Percentiles rank a stretch among this genome's conserved stretches.
Conservation (phyloP, 345 rosid genomes). For the Salix exigua region DNA sequence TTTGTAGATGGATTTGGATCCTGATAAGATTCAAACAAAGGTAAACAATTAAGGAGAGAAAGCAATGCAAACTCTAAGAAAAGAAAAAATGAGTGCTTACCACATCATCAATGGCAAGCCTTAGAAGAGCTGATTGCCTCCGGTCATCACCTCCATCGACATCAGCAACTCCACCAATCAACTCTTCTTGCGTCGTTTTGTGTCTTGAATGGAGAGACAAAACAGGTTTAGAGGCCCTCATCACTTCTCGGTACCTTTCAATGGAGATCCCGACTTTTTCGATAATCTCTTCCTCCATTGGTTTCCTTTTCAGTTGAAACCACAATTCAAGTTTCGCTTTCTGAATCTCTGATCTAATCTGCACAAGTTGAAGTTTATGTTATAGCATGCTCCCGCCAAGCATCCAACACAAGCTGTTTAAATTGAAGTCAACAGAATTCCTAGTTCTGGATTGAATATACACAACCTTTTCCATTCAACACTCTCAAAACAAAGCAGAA, state of each 20-base stretch:
- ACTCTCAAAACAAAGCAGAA: background rate
- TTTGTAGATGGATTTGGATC: background rate
- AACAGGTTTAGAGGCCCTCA: slow-evolving; percentile 68
- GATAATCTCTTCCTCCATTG: slow-evolving; percentile 68
- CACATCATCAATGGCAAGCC: slow-evolving; percentile 98
- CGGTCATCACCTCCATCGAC: slow-evolving; percentile 57
- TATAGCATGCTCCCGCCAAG: background rate
- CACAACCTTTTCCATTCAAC: background rate
- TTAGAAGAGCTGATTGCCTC: slow-evolving; percentile 76
- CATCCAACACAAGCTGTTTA: background rate
- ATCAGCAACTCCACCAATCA: slow-evolving; percentile 68
- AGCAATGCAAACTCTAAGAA: background rate
- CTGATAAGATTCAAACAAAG: background rate
- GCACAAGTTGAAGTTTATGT: slow-evolving; percentile 17
- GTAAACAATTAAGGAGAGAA: background rate
- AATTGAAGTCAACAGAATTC: background rate
- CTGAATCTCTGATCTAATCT: slow-evolving; percentile 80
- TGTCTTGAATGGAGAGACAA: slow-evolving; percentile 74
- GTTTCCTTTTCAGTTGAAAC: slow-evolving; percentile 59
- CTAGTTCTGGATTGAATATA: background rate
- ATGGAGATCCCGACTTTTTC: slow-evolving; percentile 62
- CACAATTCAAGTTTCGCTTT: slow-evolving; percentile 60
- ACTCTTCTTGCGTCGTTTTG: slow-evolving; percentile 74
- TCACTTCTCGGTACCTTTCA: slow-evolving; percentile 79
- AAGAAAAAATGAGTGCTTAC: slow-evolving; percentile 31